A percentile compares a stretch with the other conserved stretches of the same genome.
These are phyloP conservation scores for Gossypium davidsonii DNA, from an alignment of 441 rosid genomes.

Conservation along the genomic window DNA sequence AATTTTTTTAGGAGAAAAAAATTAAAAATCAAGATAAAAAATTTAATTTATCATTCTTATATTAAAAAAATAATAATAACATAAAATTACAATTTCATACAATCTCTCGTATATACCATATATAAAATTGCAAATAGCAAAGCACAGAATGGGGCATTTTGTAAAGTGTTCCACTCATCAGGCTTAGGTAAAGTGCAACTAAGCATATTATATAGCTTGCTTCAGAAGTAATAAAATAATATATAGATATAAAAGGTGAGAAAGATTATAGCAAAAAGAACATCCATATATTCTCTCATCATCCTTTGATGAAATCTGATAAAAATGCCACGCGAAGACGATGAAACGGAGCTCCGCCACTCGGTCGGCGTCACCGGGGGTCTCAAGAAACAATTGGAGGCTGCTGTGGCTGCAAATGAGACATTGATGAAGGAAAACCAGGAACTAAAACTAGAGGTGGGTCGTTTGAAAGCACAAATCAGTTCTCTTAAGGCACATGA, in stretches of 20 bases:
- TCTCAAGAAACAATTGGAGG: constrained; percentile 61
- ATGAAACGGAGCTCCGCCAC: constrained; percentile 32
- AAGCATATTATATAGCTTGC: constrained; percentile 28
- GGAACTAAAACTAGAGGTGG: constrained; percentile 60
- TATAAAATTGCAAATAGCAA: constrained; percentile 17
- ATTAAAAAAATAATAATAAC: too few species aligned
- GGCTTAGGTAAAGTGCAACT: constrained; percentile 26
- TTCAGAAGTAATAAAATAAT: constrained; percentile 30
- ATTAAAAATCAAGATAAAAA: too few species aligned
- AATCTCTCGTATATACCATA: too few species aligned
- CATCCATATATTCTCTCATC: constrained; percentile 4
- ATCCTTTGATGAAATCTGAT: constrained; percentile 20
- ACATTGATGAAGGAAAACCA: constrained; percentile 68
- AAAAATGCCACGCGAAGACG: constrained; percentile 44
- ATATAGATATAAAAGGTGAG: constrained; percentile 17
- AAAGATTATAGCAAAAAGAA: constrained; percentile 13
- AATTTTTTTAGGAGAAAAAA: too few species aligned
- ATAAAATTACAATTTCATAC: too few species aligned
- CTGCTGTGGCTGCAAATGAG: constrained; percentile 40
- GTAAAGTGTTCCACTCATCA: constrained; percentile 16
- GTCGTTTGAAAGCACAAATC: constrained; percentile 61
- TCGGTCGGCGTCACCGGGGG: constrained; percentile 20
- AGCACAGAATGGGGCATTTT: constrained; percentile 19
- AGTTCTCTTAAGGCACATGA: constrained; percentile 73
- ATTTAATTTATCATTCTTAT: too few species aligned